Base-by-base conservation (phyloP, 106 monocot species). In the Dendrobium chrysotoxum region DNA sequence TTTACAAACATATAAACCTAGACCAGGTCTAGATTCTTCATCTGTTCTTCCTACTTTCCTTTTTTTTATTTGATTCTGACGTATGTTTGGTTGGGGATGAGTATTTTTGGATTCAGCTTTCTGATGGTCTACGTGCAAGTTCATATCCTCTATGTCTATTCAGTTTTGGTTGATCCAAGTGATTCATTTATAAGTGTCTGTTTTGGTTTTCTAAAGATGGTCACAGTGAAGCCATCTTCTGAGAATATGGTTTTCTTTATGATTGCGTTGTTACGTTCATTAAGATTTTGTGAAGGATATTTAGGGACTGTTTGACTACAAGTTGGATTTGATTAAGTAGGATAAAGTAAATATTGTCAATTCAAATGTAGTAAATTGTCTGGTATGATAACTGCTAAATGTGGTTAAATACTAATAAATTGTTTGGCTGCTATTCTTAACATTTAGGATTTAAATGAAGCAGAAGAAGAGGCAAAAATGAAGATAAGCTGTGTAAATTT, bases 1-100 rank as follows among this genome's bases (percentile, higher is more conserved):
- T 95, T 57, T 92, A 90, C 87, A 82, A 92, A 73, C 88, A 92
- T 82, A 91, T 95, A 55, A 89, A 95, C 72, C 10, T 90, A 44
- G 84, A 90, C 50, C 90, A 89, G 95, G 95, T 83, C 76, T 13
- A 4, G 40, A 13, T 81, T 61, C n/a, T 77, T 26, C 75, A 40
- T 83, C 17, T 13, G 35, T 61, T 64, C 23, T 54, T 72, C 26
- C 8, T 54, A 6, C 13, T 10, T 10, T 42, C 17, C 38, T 6
- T 16, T 16, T 74, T 75, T 50, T 13, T 41, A 40, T 75, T 75
- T 35, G 71, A 71, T 71, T 71, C 16, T 38, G 28, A 31, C 21
- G 16, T 35, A 31, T 21, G 31, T 35, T 35, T 7, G 70, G 31
- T 70, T 70, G 31, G 1, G 70, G 30, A 35, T 70, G 28, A 70